Conservation (phyloP, 2,329 filamentous ascomycete species). For the Cladosporium sphaerospermum region DNA sequence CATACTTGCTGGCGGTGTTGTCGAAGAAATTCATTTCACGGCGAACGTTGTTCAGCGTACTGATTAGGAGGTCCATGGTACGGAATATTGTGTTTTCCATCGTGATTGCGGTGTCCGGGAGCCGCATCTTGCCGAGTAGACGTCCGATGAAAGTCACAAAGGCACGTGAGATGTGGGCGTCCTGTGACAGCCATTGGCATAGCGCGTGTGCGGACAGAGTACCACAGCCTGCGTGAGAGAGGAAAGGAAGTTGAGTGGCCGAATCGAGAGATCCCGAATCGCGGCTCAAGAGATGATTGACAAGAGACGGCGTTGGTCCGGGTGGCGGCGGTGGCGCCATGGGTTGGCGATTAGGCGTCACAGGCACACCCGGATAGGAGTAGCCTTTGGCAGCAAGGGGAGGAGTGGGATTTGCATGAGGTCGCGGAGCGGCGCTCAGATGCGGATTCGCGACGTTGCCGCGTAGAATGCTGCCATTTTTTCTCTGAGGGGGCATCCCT, state of each 20-base stretch:
- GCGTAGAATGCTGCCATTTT: constrained; percentile 34
- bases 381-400: too few species aligned
- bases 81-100: constrained; percentile 47
- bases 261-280: constrained; percentile 42
- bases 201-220: constrained; percentile 51
- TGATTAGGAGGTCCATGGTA: constrained; percentile 57
- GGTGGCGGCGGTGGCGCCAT: constrained; percentile 29
- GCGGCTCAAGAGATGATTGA: constrained; percentile 49
- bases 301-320: constrained; percentile 44
- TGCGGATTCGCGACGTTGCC: constrained; percentile 42
- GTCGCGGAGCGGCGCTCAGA: constrained; percentile 14
- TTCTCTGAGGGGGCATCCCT: constrained; percentile 13
- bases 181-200: constrained; percentile 64
- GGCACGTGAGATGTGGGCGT: constrained; percentile 63
- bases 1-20: constrained; percentile 55
- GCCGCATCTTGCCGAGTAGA: constrained; percentile 56
- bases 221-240: constrained; percentile 58
- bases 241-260: constrained; percentile 62
- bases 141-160: constrained; percentile 62
- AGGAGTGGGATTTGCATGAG: too few species aligned
- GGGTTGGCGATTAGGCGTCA: constrained; percentile 13
- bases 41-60: constrained; percentile 59
- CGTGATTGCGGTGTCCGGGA: constrained; percentile 43
- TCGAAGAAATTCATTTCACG: constrained; percentile 64
- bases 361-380: constrained; percentile 9